phyloP scores from a whole-genome alignment of 2,329 filamentous ascomycete species.

The Monosporascus sp. region DNA sequence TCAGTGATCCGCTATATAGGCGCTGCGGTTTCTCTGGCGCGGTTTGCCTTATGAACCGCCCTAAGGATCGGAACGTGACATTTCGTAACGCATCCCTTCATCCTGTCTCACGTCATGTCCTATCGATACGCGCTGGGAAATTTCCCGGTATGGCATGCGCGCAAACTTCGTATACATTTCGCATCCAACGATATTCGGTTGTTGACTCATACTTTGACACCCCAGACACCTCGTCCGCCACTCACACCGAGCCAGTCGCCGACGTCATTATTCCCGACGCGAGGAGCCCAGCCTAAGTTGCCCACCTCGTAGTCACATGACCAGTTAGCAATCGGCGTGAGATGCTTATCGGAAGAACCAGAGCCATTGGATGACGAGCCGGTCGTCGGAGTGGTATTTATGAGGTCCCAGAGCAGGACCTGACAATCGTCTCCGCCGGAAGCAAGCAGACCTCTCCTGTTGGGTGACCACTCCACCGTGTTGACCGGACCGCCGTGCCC shows the following conservation, averaged over 20 bases:
- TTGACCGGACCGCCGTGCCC: constrained; percentile 84
- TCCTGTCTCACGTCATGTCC: no score
- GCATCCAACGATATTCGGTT: no score
- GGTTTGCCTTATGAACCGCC: no score
- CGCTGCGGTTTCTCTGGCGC: no score
- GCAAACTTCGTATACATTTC: no score
- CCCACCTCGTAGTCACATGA: constrained; percentile 82
- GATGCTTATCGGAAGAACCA: constrained; percentile 49
- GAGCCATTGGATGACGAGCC: constrained; percentile 44
- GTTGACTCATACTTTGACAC: constrained; percentile 42
- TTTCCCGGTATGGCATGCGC: not conserved
- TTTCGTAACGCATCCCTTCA: no score
- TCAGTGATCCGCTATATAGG: no score
- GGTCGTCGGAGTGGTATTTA: constrained; percentile 56
- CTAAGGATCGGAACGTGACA: no score
- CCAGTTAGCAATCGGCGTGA: constrained; percentile 71
- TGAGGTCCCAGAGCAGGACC: constrained; percentile 89
- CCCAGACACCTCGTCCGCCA: constrained; percentile 77
- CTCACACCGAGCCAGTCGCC: constrained; percentile 83
- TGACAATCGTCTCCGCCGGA: constrained; percentile 89
- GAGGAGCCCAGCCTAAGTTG: constrained; percentile 80
- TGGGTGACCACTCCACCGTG: constrained; percentile 92
- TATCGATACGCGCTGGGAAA: no score
- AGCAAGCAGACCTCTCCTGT: constrained; percentile 78
- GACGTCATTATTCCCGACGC: constrained; percentile 59